These are phyloP conservation scores for Cordyceps javanica DNA, from an alignment of 2,329 filamentous ascomycete genomes.

Conservation along the genomic window DNA sequence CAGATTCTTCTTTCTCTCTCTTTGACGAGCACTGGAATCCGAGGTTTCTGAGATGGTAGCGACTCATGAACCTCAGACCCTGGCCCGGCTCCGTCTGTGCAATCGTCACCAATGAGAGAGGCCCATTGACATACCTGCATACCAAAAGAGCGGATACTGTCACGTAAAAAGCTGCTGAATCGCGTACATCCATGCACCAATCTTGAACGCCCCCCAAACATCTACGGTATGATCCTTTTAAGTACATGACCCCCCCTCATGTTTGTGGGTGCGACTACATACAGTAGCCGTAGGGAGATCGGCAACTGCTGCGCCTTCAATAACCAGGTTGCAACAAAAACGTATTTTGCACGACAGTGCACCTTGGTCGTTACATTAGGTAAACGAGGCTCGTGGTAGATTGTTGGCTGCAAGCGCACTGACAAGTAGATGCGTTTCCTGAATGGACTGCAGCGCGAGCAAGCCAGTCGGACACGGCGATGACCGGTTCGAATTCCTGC, in stretches of 20 bases:
- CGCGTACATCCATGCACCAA: neutral
- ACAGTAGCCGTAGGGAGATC: neutral
- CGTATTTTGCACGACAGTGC: neutral
- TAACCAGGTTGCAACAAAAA: neutral
- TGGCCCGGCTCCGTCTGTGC: neutral
- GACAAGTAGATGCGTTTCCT: too few species aligned
- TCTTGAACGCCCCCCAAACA: neutral
- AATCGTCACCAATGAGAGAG: neutral
- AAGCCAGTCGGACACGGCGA: too few species aligned
- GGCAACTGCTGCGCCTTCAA: neutral
- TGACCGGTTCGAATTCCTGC: too few species aligned
- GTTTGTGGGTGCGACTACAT: neutral
- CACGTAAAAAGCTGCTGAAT: conserved; percentile 1
- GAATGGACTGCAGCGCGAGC: too few species aligned
- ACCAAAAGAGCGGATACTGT: neutral
- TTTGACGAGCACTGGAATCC: too few species aligned
- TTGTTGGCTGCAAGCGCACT: neutral
- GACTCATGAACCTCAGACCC: neutral
- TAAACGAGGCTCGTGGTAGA: neutral
- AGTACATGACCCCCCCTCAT: neutral
- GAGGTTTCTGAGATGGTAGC: neutral
- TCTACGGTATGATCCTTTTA: neutral
- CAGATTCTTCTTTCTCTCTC: too few species aligned
- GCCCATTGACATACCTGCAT: neutral
- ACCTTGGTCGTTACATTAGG: neutral